Base-by-base conservation (phyloP, 2,329 filamentous ascomycete genomes). In the Colletotrichum paranaense region DNA sequence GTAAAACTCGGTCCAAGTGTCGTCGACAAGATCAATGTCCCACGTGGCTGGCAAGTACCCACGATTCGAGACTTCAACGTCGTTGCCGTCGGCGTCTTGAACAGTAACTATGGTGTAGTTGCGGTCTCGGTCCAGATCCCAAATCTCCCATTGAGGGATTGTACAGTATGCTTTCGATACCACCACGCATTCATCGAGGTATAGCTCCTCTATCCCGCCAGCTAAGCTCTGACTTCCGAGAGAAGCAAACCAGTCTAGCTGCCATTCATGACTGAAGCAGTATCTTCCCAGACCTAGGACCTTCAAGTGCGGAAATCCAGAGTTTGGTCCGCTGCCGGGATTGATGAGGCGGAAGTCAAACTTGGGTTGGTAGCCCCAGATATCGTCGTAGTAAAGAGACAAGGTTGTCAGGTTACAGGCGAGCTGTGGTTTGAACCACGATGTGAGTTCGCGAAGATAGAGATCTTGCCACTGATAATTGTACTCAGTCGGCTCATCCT, bases 151-250 rank as follows among this genome's bases (percentile, higher is more conserved):
- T 69, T 30, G 52, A 46, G 46, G 5, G 28, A 63, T 49, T 32
- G 49, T 22, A 35, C 59, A 69, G 24, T 57, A 64, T 12, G 60
- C 59, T 11, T 35, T 35, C 2, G 67, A 49, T 14, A 69, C 19
- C 0, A 69, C 35, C 24, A 64, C 67, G 65, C 85, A 88, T 66
- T 85, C 78, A 55, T 87, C 85, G 0, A 88, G 78, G 14, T 84
- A 81, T 1, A 88, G 76, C 53, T 84, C 80, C 16, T 82, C 74
- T 0, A 88, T 78, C 0, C 84, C 85, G 0, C 76, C 76, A 1
- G 49, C 65, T 2, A 71, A 74, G n/a, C 78, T 79, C 3, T 62
- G 5, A 2, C 19, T 22, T 49, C 42, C 42, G 7, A 49, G 42
- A 22, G 42, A 49, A 22, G 42, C 42, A 9, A 49, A 49, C 42